Evolutionary conservation across 208 protist species (phyloP).

Genomic region (Entamoeba moshkovskii): DNA sequence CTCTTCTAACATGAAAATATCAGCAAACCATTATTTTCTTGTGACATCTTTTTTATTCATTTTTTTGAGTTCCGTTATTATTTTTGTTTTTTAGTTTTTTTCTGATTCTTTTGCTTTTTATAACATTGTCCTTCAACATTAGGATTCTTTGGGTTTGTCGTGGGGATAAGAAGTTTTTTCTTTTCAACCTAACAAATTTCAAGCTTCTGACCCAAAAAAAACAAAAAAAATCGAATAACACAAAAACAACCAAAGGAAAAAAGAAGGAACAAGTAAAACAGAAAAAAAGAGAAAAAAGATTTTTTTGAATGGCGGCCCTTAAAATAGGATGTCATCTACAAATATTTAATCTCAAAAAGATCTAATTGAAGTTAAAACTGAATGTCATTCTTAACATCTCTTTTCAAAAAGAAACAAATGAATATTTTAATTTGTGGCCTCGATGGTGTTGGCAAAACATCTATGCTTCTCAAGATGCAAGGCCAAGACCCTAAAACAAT

Average conservation of each 20-base stretch:
- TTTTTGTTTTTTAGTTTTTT: too few relatives aligned
- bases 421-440: not conserved
- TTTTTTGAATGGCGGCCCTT: too few relatives aligned
- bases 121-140: too few relatives aligned
- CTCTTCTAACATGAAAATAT: too few relatives aligned
- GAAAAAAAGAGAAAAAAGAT: not conserved
- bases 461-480: not conserved
- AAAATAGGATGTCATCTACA: too few relatives aligned
- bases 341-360: not conserved
- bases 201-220: not conserved
- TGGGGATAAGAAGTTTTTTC: too few relatives aligned
- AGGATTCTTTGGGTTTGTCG: too few relatives aligned
- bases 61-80: too few relatives aligned
- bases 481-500: not conserved
- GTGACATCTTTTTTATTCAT: too few relatives aligned
- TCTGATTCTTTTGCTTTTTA: too few relatives aligned
- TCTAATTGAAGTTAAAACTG: not conserved
- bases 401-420: slow-evolving; percentile 4
- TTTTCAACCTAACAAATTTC: not conserved
- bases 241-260: not conserved
- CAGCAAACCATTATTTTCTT: too few relatives aligned
- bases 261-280: not conserved
- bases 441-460: not conserved
- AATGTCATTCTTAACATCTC: not conserved
- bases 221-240: not conserved